A percentile compares a stretch with the other conserved stretches of the same genome.
Conservation (phyloP, 352 stramenopile species). For the Lagenidium giganteum region DNA sequence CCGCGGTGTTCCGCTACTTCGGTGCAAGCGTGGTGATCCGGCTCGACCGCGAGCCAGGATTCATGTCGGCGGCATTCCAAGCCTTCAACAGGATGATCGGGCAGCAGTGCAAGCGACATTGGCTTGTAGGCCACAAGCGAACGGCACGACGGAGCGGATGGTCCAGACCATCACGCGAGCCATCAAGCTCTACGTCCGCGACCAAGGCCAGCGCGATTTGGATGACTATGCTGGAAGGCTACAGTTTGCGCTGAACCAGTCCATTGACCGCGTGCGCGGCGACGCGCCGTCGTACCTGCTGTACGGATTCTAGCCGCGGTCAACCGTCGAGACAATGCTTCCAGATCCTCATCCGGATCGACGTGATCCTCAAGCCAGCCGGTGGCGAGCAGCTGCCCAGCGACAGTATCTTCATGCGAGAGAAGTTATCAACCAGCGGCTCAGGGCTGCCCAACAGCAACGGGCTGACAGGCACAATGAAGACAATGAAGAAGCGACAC, state of each 20-base stretch:
- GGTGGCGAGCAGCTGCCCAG: slow-evolving; percentile 1
- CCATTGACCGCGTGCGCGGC: not conserved
- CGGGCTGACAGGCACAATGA: no score
- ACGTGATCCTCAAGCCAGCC: not conserved
- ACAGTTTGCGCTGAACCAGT: slow-evolving; percentile 13
- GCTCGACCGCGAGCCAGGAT: slow-evolving; percentile 4
- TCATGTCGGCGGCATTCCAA: no score
- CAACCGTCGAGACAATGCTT: slow-evolving; percentile 2
- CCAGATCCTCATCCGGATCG: not conserved
- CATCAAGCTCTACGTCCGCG: no score
- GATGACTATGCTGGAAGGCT: slow-evolving; percentile 12
- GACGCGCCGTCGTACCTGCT: slow-evolving; percentile 18
- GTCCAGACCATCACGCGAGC: no score
- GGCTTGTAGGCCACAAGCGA: slow-evolving; percentile 10
- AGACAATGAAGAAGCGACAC: not conserved
- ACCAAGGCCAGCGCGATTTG: slow-evolving; percentile 12
- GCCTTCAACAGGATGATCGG: no score
- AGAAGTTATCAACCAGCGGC: no score
- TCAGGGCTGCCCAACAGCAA: no score
- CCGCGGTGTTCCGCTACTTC: slow-evolving; percentile 15
- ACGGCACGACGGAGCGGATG: slow-evolving; percentile 4
- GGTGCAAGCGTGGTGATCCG: slow-evolving; percentile 11
- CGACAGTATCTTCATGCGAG: slow-evolving; percentile 4
- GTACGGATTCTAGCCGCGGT: slow-evolving; percentile 10
- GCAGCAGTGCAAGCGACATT: slow-evolving; percentile 4